Evolutionary conservation across 1,139 yeast genomes (phyloP).

Genomic region (Blastobotrys ciferrii): DNA sequence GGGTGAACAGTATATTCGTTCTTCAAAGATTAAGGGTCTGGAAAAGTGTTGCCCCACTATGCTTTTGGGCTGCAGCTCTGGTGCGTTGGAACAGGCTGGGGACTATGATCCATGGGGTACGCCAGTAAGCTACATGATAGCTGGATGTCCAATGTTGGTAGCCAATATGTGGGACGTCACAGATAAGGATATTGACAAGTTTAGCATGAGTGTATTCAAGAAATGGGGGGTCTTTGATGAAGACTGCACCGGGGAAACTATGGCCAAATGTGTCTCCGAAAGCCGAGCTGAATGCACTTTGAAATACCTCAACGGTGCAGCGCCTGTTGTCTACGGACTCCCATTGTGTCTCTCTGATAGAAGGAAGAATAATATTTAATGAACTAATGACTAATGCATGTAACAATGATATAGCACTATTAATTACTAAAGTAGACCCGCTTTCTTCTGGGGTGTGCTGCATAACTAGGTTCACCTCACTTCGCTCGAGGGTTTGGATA

Average conservation of each 20-base stretch:
- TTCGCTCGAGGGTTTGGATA: too few species aligned
- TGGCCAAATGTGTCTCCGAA: slow-evolving; percentile 52
- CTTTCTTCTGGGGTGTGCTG: too few species aligned
- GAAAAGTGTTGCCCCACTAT: slow-evolving; percentile 62
- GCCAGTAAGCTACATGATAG: slow-evolving; percentile 67
- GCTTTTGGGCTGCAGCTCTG: slow-evolving; percentile 91
- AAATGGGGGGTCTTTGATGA: slow-evolving; percentile 55
- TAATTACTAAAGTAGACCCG: slow-evolving; percentile 3
- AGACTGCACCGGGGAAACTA: slow-evolving; percentile 30
- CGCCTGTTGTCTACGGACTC: slow-evolving; percentile 76
- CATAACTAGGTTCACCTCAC: too few species aligned
- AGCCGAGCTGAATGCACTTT: slow-evolving; percentile 67
- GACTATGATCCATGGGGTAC: slow-evolving; percentile 74
- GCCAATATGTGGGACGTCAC: slow-evolving; percentile 97
- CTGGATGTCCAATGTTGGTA: slow-evolving; percentile 78
- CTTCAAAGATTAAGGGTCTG: slow-evolving; percentile 47
- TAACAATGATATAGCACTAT: not conserved
- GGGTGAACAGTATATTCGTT: slow-evolving; percentile 75
- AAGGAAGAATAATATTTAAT: not conserved
- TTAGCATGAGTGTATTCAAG: slow-evolving; percentile 58
- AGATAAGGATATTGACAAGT: slow-evolving; percentile 87
- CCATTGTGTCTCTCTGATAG: slow-evolving; percentile 44
- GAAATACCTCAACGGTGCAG: slow-evolving; percentile 71
- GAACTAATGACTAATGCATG: not conserved
- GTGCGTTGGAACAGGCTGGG: slow-evolving; percentile 59